phyloP scores from a whole-genome alignment of 305 asterid species.

The Petunia hybrid region DNA sequence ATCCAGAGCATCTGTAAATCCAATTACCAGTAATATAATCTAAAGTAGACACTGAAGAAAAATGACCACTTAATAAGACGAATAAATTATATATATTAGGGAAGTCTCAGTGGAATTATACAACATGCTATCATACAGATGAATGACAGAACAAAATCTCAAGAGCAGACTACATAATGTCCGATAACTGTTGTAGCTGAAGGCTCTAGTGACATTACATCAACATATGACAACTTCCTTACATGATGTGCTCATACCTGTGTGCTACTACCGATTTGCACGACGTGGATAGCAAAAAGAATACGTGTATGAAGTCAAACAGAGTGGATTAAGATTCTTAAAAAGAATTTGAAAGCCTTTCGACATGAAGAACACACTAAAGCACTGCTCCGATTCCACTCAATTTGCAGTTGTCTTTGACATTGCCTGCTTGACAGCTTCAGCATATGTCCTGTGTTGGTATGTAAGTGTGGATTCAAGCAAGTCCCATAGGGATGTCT shows the following conservation, averaged over 20 bases:
- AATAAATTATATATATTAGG: neutral
- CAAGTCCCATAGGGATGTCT: constrained; percentile 79
- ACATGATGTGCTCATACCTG: constrained; percentile 29
- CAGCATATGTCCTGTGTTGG: constrained; percentile 80
- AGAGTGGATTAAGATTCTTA: constrained; percentile 3
- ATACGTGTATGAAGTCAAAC: neutral
- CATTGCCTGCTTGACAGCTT: constrained; percentile 70
- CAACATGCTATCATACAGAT: neutral
- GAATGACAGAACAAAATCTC: neutral
- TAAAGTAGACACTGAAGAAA: neutral
- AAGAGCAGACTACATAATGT: constrained; percentile 13
- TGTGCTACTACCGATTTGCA: neutral
- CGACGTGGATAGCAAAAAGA: neutral
- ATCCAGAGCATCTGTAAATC: no score
- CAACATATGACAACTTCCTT: neutral
- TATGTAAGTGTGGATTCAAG: constrained; percentile 81
- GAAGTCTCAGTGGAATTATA: neutral
- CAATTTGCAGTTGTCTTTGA: constrained; percentile 58
- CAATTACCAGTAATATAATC: neutral
- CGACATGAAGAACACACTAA: neutral
- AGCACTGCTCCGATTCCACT: constrained; percentile 16
- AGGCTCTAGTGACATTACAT: constrained; percentile 20
- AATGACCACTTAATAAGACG: neutral
- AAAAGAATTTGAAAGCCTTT: constrained; percentile 2
- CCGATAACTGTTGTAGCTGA: constrained; percentile 20